Evolutionary conservation across 2,329 filamentous ascomycete species (phyloP), one percentile per base, ranked within the genome.

Genomic region (Curvularia verruculosa): DNA sequence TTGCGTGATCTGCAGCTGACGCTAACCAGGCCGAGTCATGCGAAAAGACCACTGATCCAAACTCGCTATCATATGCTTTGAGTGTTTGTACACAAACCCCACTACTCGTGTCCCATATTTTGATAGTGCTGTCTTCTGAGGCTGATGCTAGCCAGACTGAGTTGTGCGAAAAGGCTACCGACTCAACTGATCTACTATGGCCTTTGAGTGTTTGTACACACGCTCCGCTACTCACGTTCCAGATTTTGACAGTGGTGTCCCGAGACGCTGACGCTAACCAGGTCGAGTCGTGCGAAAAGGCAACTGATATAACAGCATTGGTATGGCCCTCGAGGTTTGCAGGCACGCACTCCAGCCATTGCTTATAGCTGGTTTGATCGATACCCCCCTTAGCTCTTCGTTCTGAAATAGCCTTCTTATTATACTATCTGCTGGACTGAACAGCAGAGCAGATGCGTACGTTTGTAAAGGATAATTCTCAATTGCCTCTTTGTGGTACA

Each of bases 301-400:
- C 41, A 21, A 70, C 58, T 2, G 48, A 60, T 6, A 41, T 29
- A 66, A 1, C 1, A 3, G 31, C 23, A 18, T 23, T 31, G n/a
- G n/a, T 55, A 43, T 65, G 59, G 34, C 56, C 59, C 52, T 67
- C 50, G 40, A 70, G 63, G 63, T 65, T 21, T 59, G 64, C 37
- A 62, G 41, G 39, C 62, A 64, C 2, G 49, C 40, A 19, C 40
- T 52, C 49, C 28, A 45, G 9, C n/a, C 10, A 1, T 45, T 18
- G 29, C 10, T 40, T 36, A 44, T 13, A 31, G 3, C 19, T 37
- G 26, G 44, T 39, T 18, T 28, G 3, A 49, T 28, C 1, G 1
- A 15, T 3, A 50, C n/a, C 7, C 2, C 6, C 15, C 31, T 9
- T 34, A 28, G 37, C 37, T 21, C 26, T 31, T 50, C 37, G 7